Percentiles rank a stretch among this genome's conserved stretches.
Evolutionary conservation across 2,329 filamentous ascomycete genomes (phyloP).

Genomic region (Cladophialophora exuberans): DNA sequence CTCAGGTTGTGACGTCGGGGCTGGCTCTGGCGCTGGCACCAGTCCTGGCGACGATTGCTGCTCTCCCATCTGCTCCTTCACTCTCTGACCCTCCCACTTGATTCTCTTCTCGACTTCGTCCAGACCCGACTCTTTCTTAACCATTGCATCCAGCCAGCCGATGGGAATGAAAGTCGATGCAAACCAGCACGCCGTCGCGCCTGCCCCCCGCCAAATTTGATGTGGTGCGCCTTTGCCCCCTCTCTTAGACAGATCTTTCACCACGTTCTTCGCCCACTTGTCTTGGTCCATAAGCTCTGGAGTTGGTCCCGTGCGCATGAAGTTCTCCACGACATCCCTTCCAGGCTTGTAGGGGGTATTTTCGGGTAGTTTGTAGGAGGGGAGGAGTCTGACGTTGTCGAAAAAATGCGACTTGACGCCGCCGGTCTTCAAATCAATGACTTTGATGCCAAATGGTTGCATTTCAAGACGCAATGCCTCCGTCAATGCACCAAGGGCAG

Average conservation of each 20-base stretch:
- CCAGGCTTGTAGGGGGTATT: slow-evolving; percentile 58
- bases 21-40: too few species aligned
- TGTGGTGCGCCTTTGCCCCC: slow-evolving; percentile 13
- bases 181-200: slow-evolving; percentile 12
- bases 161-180: slow-evolving; percentile 1
- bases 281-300: slow-evolving; percentile 39
- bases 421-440: slow-evolving; percentile 36
- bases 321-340: slow-evolving; percentile 41
- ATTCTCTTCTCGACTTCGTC: slow-evolving; percentile 11
- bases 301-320: slow-evolving; percentile 3
- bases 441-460: slow-evolving; percentile 37
- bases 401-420: slow-evolving; percentile 39
- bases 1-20: too few species aligned
- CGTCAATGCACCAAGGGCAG: slow-evolving; percentile 60
- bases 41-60: too few species aligned
- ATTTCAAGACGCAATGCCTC: slow-evolving; percentile 49
- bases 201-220: slow-evolving; percentile 21
- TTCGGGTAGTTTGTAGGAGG: slow-evolving; percentile 49
- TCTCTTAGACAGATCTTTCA: slow-evolving; percentile 58
- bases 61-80: neutral
- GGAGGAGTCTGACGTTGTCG: slow-evolving; percentile 41
- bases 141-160: slow-evolving; percentile 6
- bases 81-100: neutral
- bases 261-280: slow-evolving; percentile 59
- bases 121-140: slow-evolving; percentile 14